Conservation (phyloP, 768 basidiomycete species). For the Trametes meyenii region DNA sequence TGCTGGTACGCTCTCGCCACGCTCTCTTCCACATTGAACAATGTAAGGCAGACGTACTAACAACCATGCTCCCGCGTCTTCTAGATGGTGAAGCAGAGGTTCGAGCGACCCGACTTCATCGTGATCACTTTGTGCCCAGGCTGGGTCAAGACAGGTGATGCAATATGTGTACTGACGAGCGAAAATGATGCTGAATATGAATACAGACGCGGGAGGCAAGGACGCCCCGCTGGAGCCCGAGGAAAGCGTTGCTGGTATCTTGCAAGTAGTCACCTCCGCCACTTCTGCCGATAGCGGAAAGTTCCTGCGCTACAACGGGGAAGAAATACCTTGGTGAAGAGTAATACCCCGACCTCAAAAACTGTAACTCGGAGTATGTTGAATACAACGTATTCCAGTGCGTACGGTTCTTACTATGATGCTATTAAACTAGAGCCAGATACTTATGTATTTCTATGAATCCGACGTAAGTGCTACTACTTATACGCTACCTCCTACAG, state of each 20-base stretch:
- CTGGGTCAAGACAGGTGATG: conserved; percentile 21
- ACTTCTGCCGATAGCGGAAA: conserved; percentile 8
- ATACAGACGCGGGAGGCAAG: conserved; percentile 15
- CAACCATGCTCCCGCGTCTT: neutral
- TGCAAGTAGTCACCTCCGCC: conserved; percentile 7
- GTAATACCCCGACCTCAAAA: neutral
- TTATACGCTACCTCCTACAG: too few relatives aligned
- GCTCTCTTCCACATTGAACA: too few relatives aligned
- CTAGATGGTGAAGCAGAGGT: conserved; percentile 19
- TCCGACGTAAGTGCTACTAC: too few relatives aligned
- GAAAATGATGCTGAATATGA: neutral
- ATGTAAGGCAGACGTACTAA: too few relatives aligned
- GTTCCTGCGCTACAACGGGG: conserved; percentile 17
- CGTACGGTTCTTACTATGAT: neutral
- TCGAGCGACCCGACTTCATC: conserved; percentile 15
- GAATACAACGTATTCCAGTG: neutral
- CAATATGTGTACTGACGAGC: neutral
- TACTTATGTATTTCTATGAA: too few relatives aligned
- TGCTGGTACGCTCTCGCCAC: conserved; percentile 18
- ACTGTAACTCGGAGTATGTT: neutral
- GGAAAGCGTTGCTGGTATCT: conserved; percentile 10
- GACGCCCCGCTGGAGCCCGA: conserved; percentile 5
- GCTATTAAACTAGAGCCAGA: too few relatives aligned
- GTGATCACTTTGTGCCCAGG: conserved; percentile 16
- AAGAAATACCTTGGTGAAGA: conserved; percentile 15